Percentiles rank a stretch among this genome's conserved stretches.
Conservation (phyloP, 441 rosid genomes). For the Macaranga tanarius region DNA sequence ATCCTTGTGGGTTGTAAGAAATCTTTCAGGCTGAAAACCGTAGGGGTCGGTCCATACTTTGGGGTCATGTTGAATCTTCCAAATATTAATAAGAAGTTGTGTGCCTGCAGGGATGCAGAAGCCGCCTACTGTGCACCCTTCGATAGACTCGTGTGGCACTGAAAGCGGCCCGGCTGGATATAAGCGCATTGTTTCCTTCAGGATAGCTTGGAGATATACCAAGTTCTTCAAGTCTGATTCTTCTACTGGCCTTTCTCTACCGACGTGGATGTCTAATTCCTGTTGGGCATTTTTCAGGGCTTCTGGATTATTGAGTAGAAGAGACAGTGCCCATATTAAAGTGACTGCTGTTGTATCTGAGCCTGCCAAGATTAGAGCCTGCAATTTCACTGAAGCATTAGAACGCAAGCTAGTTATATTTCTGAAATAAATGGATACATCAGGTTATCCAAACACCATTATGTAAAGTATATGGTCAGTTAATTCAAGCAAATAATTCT, state of each 20-base stretch:
- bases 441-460: too few species aligned
- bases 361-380: conserved; percentile 50
- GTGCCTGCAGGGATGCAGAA: conserved; percentile 43
- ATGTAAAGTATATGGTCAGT: too few species aligned
- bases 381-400: neutral
- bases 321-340: conserved; percentile 39
- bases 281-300: conserved; percentile 45
- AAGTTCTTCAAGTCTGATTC: conserved; percentile 48
- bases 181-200: conserved; percentile 52
- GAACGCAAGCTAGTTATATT: neutral
- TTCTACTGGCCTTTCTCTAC: conserved; percentile 41
- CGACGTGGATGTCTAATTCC: conserved; percentile 47
- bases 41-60: too few species aligned
- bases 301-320: conserved; percentile 33
- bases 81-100: conserved; percentile 42
- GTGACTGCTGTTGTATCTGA: conserved; percentile 50
- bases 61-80: conserved; percentile 50
- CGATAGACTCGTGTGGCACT: conserved; percentile 43
- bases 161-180: conserved; percentile 52
- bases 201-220: conserved; percentile 47
- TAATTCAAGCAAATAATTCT: too few species aligned
- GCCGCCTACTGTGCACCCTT: conserved; percentile 47
- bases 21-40: conserved; percentile 47
- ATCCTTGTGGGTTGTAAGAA: conserved; percentile 28
- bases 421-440: too few species aligned